These are phyloP conservation scores for Pseudopithomyces chartarum DNA, from an alignment of 2,329 filamentous ascomycete species.

Conservation along the genomic window DNA sequence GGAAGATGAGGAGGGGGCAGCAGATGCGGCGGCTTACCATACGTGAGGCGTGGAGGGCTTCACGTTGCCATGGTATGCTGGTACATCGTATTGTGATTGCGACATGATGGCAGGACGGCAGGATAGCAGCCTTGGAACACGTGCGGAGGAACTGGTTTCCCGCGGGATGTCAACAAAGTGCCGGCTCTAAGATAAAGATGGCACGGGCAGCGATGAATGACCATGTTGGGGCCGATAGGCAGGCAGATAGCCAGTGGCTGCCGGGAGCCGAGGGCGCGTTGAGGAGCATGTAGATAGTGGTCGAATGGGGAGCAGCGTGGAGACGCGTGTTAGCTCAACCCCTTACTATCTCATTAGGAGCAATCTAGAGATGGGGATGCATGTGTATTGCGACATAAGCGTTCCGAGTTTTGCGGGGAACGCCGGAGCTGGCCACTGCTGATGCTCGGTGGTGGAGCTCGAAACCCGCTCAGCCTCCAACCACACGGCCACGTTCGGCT, in stretches of 20 bases:
- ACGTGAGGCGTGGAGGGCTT: constrained; percentile 27
- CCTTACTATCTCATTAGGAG: constrained; percentile 21
- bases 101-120: not conserved
- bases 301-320: constrained; percentile 35
- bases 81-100: constrained; percentile 6
- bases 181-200: not conserved
- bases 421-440: constrained; percentile 24
- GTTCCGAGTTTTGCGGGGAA: constrained; percentile 24
- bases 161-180: not conserved
- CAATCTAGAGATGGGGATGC: constrained; percentile 17
- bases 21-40: constrained; percentile 38
- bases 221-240: constrained; percentile 2
- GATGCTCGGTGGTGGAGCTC: constrained; percentile 7
- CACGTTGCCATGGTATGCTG: constrained; percentile 3
- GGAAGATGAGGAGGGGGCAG: constrained; percentile 35
- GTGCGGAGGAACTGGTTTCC: not conserved
- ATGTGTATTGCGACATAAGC: constrained; percentile 19
- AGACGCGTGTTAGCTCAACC: constrained; percentile 24
- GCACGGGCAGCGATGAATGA: constrained; percentile 5
- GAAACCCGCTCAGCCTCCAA: constrained; percentile 33
- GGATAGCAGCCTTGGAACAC: not conserved
- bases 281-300: constrained; percentile 12
- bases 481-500: constrained; percentile 38
- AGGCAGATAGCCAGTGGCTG: constrained; percentile 8
- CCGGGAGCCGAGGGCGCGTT: constrained; percentile 12